Conservation (phyloP, 495 filamentous ascomycete species). For the Tuber magnatum region DNA sequence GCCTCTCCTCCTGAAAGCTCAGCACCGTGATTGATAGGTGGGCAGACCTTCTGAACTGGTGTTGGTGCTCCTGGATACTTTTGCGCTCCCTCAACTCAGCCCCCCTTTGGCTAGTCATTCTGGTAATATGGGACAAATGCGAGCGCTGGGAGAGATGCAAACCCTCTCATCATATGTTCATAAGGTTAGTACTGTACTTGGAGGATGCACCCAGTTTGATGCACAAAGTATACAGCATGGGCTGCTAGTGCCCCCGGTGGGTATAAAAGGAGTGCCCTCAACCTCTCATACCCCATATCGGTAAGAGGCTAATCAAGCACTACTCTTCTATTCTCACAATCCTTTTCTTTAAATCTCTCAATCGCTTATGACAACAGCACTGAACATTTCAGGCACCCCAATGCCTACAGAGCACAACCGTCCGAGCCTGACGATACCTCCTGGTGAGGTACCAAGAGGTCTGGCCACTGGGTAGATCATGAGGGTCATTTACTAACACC, state of each 20-base stretch:
- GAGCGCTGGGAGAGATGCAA: no score
- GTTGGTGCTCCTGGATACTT: not conserved
- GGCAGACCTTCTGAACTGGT: not conserved
- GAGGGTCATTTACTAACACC: not conserved
- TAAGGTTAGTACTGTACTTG: no score
- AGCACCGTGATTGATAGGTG: not conserved
- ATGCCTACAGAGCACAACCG: not conserved
- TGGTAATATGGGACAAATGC: not conserved
- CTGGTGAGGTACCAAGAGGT: not conserved
- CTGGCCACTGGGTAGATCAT: not conserved
- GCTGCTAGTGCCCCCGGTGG: not conserved
- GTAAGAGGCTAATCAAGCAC: not conserved
- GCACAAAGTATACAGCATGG: not conserved
- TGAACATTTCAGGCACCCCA: no score
- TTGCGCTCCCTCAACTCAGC: not conserved
- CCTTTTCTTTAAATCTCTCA: no score
- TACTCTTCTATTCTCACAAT: no score
- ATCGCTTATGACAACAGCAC: no score
- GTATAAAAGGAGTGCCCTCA: not conserved
- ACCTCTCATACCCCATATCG: not conserved
- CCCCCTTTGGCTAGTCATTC: not conserved
- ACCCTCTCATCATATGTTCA: not conserved
- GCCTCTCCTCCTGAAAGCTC: not conserved
- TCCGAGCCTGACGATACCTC: not conserved
- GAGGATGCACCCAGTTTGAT: not conserved